phyloP scores from a whole-genome alignment of 2,329 filamentous ascomycete species.

The Albifimbria verrucaria region DNA sequence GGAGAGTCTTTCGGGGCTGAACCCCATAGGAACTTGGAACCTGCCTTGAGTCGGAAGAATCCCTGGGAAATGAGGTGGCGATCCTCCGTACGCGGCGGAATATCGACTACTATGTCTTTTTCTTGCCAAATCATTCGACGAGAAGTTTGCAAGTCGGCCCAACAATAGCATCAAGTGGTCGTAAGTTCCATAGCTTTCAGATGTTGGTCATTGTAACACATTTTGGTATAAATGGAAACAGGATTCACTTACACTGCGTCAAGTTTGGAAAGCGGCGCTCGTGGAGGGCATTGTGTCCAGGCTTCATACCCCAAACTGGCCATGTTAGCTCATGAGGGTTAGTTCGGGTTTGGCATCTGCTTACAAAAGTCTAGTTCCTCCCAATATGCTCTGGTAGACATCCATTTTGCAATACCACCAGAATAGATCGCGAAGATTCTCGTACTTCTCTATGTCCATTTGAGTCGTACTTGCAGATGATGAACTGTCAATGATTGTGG shows the following conservation, averaged over 20 bases:
- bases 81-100: slow-evolving; percentile 24
- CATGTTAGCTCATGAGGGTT: slow-evolving; percentile 13
- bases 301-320: slow-evolving; percentile 71
- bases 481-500: slow-evolving; percentile 21
- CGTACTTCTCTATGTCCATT: slow-evolving; percentile 73
- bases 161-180: slow-evolving; percentile 84
- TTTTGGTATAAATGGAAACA: too few relatives aligned
- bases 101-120: slow-evolving; percentile 62
- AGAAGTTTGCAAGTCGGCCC: slow-evolving; percentile 75
- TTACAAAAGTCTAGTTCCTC: slow-evolving; percentile 81
- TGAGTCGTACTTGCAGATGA: slow-evolving; percentile 32
- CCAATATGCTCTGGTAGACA: slow-evolving; percentile 83
- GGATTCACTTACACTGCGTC: slow-evolving; percentile 61
- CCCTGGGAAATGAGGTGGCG: slow-evolving; percentile 48
- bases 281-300: slow-evolving; percentile 86
- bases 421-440: slow-evolving; percentile 79
- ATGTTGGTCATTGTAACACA: slow-evolving; percentile 18
- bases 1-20: slow-evolving; percentile 46
- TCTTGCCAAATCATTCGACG: slow-evolving; percentile 70
- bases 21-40: slow-evolving; percentile 50
- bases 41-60: slow-evolving; percentile 52
- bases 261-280: slow-evolving; percentile 72
- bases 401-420: slow-evolving; percentile 99
- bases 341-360: slow-evolving; percentile 30
- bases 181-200: slow-evolving; percentile 72